Evolutionary conservation across 305 asterid species (phyloP), one percentile per base, ranked within the genome.

Genomic region (Fraxinus angustifolia): DNA sequence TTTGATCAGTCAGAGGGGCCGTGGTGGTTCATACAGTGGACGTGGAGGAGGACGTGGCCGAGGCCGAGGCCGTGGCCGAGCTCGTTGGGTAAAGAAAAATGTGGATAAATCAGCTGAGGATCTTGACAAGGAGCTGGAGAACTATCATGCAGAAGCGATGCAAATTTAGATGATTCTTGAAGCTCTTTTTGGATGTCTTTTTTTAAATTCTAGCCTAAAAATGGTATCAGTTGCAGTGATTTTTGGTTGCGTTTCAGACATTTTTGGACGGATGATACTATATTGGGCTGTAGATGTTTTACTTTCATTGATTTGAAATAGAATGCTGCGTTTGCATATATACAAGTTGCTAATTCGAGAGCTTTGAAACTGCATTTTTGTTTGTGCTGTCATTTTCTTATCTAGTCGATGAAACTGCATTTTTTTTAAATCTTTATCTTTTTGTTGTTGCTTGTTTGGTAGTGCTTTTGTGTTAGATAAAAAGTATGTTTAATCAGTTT

Each of bases 121-220:
- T 10, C 97, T 93, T 40, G 98, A 94, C 92, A 94, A 92, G 86
- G 99, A 96, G 85, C 89, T 96, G 36, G 98, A 96, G 34, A 91
- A 74, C 79, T 93, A 94, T 80, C 99, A 96, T 21, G 88, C 95
- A 0, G 97, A 90, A 14, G 90, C 97, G 1, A 96, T 94, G 98
- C 93, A 91, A 72, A 75, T 85, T 80, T 93, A 81, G 84, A 33
- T 60, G 30, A 17, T 45, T 38, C 68, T 48, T 16, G 5, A 73
- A 78, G 31, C 36, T 33, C 33, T 31, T 31, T 73, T 3, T 35
- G 33, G 74, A 28, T 68, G 74, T 62, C 10, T 62, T 8, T 28
- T 10, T 10, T 68, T 12, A 68, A 30, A 68, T 82, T n/a, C n/a
- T 58, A 8, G 79, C 16, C 14, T 2, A 33, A 10, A 42, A 78